phyloP scores from a whole-genome alignment of 148 eudicot genomes.

The Rhododendron williamsianum region DNA sequence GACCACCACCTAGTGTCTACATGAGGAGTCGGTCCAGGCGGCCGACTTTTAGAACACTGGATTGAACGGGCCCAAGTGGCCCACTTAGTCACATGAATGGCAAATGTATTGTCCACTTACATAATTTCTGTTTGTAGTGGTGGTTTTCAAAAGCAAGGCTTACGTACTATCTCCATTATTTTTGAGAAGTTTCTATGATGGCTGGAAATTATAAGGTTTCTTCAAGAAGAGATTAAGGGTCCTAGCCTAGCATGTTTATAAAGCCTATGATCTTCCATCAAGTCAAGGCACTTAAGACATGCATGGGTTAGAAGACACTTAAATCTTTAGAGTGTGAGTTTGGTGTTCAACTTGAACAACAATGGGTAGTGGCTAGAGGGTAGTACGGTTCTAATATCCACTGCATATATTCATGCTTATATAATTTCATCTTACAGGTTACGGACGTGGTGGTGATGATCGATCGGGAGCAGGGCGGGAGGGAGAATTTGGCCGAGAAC shows the following conservation, averaged over 20 bases:
- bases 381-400: not conserved
- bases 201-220: not conserved
- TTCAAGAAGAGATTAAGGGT: not conserved
- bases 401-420: not conserved
- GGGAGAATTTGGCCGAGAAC: conserved; percentile 65
- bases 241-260: not conserved
- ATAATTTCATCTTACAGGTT: conserved; percentile 21
- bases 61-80: too few relatives aligned
- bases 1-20: not conserved
- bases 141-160: too few relatives aligned
- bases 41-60: too few relatives aligned
- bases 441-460: conserved; percentile 79
- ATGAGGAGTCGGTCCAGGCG: too few relatives aligned
- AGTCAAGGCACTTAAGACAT: not conserved
- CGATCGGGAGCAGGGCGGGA: conserved; percentile 87
- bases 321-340: not conserved
- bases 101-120: too few relatives aligned
- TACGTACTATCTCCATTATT: not conserved
- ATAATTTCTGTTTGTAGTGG: too few relatives aligned
- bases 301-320: not conserved
- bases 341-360: not conserved
- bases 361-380: not conserved
- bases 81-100: too few relatives aligned
- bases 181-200: not conserved
- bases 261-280: not conserved